phyloP scores from a whole-genome alignment of 1,284 basidiomycete genomes.

The Ganoderma resinaceum region DNA sequence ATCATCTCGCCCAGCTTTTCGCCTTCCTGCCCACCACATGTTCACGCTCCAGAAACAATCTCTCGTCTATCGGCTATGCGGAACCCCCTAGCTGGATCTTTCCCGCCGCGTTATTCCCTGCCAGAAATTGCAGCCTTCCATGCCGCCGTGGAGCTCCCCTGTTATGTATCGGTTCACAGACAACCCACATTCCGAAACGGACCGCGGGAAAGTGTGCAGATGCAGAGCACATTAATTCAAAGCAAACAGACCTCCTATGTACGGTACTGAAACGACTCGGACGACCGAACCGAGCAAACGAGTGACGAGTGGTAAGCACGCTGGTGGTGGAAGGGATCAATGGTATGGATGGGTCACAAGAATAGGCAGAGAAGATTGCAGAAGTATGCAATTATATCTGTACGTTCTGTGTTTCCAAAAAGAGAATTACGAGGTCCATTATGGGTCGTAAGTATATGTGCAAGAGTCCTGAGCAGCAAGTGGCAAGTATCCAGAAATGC shows the following conservation, averaged over 20 bases:
- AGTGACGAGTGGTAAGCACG: constrained; percentile 28
- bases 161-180: neutral
- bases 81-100: no score
- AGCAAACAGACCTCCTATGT: neutral
- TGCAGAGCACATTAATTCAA: neutral
- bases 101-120: no score
- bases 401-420: neutral
- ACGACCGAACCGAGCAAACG: constrained; percentile 4
- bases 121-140: neutral
- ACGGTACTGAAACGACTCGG: neutral
- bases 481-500: constrained; percentile 9
- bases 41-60: neutral
- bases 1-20: neutral
- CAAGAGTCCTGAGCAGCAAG: constrained; percentile 3
- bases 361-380: constrained; percentile 3
- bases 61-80: no score
- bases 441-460: constrained; percentile 19
- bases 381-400: neutral
- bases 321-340: neutral
- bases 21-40: neutral
- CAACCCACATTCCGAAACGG: neutral
- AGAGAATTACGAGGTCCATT: constrained; percentile 11
- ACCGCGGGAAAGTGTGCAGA: neutral
- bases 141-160: no score
- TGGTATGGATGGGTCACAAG: neutral